Evolutionary conservation across 2,329 filamentous ascomycete genomes (phyloP).

Genomic region (Chaetomium sp.): DNA sequence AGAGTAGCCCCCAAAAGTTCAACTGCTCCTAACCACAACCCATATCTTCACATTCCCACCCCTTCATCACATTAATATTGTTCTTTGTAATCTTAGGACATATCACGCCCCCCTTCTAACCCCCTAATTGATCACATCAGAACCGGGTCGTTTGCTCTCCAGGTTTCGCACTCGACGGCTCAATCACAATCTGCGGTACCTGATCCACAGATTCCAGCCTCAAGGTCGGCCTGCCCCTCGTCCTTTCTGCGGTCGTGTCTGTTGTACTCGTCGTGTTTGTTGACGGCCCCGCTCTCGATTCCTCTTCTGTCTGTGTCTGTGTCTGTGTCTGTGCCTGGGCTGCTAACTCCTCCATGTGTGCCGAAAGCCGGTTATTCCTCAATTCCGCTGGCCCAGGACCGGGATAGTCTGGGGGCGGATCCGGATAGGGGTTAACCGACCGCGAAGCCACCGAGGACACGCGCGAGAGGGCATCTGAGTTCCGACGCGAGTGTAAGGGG

Average conservation of each 20-base stretch:
- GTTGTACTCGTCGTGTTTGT: too few relatives aligned
- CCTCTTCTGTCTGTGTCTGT: not conserved
- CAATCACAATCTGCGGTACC: conserved; percentile 53
- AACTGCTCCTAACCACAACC: too few relatives aligned
- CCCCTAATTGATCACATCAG: too few relatives aligned
- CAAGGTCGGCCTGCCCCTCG: conserved; percentile 36
- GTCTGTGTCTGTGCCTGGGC: conserved; percentile 12
- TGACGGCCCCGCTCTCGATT: not conserved
- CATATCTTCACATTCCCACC: too few relatives aligned
- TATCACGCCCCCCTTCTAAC: too few relatives aligned
- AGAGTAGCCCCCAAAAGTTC: too few relatives aligned
- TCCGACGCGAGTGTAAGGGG: conserved; percentile 24
- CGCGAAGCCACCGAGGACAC: conserved; percentile 10
- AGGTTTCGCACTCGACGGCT: conserved; percentile 42
- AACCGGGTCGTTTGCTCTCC: too few relatives aligned
- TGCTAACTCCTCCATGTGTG: conserved; percentile 28
- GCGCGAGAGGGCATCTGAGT: conserved; percentile 20
- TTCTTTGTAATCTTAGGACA: too few relatives aligned
- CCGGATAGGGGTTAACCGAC: conserved; percentile 34
- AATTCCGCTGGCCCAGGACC: conserved; percentile 26
- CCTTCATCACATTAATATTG: too few relatives aligned
- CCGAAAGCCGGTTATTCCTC: conserved; percentile 26
- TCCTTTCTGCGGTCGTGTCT: not conserved
- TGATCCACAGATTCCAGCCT: conserved; percentile 40
- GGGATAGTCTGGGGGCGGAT: conserved; percentile 48